Base-by-base conservation (phyloP, 805 yeast genomes). In the Metschnikowia vanudenii region DNA sequence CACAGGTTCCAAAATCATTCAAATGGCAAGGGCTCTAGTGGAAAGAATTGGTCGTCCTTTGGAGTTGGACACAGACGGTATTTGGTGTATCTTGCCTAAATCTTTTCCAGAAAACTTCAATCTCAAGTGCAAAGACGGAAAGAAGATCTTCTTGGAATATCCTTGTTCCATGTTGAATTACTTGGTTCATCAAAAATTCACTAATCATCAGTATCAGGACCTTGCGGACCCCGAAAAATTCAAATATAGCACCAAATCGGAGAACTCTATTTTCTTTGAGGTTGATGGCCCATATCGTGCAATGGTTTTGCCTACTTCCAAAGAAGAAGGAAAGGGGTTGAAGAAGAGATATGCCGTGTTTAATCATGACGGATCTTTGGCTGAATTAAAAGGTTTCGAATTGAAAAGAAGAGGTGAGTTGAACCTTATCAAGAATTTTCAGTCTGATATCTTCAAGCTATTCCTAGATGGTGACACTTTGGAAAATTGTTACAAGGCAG, bases 241-340 rank as follows among this genome's bases (percentile, higher is more conserved):
- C 60, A 80, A 78, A 55, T 94, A 92, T 66, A 81, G 84, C 45
- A 85, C 90, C 0, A 78, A 78, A 40, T 82, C 92, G 17, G 99
- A 94, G 59, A 94, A 94, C 65, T 86, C 97, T 13, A 94, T 94
- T 66, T 92, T 92, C 69, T 94, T 94, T 56, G 99, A 94, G 63
- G 97, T 95, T 16, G 99, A 94, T 71, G 99, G 99, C 10, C 99
- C 99, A 1, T 94, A 94, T 63, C 86, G 82, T 58, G 99, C 99
- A 0, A 94, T 94, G 99, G 80, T 94, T 47, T 75, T 94, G 42
- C 99, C 99, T 4, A 90, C 98, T 0, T 92, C 98, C 0, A 88
- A 89, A 53, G 99, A 94, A 62, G 98, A 95, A 73, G 98, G 96
- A 38, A 91, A 91, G 66, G 97, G 97, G 54, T 75, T 94, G 60